Evolutionary conservation across 2,329 filamentous ascomycete species (phyloP).

Genomic region (Emmonsiellopsis sp.): DNA sequence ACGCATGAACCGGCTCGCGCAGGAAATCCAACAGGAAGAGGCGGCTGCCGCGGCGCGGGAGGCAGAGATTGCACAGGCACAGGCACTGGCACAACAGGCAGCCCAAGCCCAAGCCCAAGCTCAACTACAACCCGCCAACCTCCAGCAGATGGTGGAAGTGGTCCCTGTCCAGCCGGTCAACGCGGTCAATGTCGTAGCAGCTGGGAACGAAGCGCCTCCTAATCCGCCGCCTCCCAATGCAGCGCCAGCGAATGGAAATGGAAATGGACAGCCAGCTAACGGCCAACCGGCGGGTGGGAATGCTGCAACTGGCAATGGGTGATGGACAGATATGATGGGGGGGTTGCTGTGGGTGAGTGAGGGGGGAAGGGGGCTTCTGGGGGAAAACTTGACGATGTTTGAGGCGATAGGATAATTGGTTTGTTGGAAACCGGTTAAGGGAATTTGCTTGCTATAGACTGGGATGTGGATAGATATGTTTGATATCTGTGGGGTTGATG

Average conservation of each 20-base stretch:
- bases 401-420: too few species aligned
- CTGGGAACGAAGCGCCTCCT: not conserved
- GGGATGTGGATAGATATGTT: too few species aligned
- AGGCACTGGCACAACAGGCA: not conserved
- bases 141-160: not conserved
- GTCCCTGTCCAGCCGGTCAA: too few species aligned
- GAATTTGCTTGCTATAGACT: too few species aligned
- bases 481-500: too few species aligned
- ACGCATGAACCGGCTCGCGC: conserved; percentile 10
- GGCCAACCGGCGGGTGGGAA: not conserved
- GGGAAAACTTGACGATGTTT: too few species aligned
- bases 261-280: not conserved
- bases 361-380: too few species aligned
- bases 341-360: too few species aligned
- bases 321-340: too few species aligned
- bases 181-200: too few species aligned
- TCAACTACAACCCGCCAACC: not conserved
- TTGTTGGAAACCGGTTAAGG: too few species aligned
- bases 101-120: not conserved
- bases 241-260: not conserved
- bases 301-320: too few species aligned
- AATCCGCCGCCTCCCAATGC: not conserved
- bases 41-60: conserved; percentile 5
- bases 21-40: conserved; percentile 15
- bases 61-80: not conserved